A percentile compares a stretch with the other conserved stretches of the same genome.
These are phyloP conservation scores for Collybia mongolica DNA, from an alignment of 768 basidiomycete genomes.

Conservation along the genomic window DNA sequence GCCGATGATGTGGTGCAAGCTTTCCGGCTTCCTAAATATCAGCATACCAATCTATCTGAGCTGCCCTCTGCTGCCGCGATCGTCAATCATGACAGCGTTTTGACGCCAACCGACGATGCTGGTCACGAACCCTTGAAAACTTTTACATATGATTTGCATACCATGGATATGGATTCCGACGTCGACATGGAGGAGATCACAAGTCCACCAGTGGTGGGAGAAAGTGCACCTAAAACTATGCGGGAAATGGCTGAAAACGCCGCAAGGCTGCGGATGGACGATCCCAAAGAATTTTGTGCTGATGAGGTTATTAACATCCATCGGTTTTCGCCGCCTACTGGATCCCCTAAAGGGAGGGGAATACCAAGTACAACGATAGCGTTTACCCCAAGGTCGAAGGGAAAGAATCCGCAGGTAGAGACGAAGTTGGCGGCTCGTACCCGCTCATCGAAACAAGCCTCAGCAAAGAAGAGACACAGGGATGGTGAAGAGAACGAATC, in stretches of 20 bases:
- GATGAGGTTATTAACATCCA: constrained; percentile 7
- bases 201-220: background rate
- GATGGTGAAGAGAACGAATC: constrained; percentile 16
- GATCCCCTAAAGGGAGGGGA: background rate
- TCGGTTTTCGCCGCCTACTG: constrained; percentile 1
- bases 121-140: constrained; percentile 17
- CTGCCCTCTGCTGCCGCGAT: constrained; percentile 3
- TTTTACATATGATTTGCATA: constrained; percentile 34
- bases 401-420: background rate
- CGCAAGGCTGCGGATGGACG: constrained; percentile 15
- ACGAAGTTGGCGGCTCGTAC: background rate
- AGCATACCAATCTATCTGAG: constrained; percentile 30
- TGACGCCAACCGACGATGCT: background rate
- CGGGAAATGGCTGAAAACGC: constrained; percentile 57
- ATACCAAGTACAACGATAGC: constrained; percentile 3
- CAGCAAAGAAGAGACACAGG: constrained; percentile 16
- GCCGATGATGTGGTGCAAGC: constrained; percentile 74
- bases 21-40: constrained; percentile 66
- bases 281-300: background rate
- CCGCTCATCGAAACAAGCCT: constrained; percentile 2
- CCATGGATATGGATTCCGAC: constrained; percentile 33
- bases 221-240: constrained; percentile 55
- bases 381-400: background rate
- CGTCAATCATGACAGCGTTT: background rate
- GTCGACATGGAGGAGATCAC: constrained; percentile 24